These are phyloP conservation scores for Leccinum sublutescens DNA, from an alignment of 768 basidiomycete species.

Conservation along the genomic window DNA sequence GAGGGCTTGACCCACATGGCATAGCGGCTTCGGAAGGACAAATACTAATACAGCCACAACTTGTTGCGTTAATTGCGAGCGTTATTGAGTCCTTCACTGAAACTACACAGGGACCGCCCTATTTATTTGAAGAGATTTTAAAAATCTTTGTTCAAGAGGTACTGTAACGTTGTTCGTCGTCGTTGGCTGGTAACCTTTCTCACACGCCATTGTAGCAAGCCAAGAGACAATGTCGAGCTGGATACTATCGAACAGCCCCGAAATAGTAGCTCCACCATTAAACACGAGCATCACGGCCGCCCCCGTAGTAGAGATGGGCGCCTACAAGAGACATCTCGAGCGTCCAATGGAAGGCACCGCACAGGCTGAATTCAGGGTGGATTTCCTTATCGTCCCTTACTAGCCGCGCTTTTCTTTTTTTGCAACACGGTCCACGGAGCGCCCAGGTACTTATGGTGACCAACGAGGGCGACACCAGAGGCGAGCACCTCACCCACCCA, in stretches of 20 bases:
- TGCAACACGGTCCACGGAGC: neutral
- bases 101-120: too few relatives aligned
- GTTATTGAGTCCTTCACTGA: too few relatives aligned
- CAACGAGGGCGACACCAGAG: neutral
- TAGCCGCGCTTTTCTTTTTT: neutral
- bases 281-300: neutral
- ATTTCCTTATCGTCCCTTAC: neutral
- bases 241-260: neutral
- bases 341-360: neutral
- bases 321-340: neutral
- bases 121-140: neutral
- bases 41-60: too few relatives aligned
- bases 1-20: too few relatives aligned
- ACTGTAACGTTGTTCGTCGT: neutral
- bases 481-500: neutral
- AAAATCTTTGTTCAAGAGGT: neutral
- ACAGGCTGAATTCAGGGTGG: neutral
- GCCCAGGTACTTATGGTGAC: conserved; percentile 2
- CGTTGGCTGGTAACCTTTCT: neutral
- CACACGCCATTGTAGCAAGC: neutral
- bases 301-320: neutral
- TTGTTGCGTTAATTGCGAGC: too few relatives aligned
- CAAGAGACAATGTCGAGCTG: neutral
- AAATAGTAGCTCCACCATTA: neutral
- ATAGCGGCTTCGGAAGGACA: too few relatives aligned